Base-by-base conservation (phyloP, 164 flowering plant species). In the Nymphaea colorata region DNA sequence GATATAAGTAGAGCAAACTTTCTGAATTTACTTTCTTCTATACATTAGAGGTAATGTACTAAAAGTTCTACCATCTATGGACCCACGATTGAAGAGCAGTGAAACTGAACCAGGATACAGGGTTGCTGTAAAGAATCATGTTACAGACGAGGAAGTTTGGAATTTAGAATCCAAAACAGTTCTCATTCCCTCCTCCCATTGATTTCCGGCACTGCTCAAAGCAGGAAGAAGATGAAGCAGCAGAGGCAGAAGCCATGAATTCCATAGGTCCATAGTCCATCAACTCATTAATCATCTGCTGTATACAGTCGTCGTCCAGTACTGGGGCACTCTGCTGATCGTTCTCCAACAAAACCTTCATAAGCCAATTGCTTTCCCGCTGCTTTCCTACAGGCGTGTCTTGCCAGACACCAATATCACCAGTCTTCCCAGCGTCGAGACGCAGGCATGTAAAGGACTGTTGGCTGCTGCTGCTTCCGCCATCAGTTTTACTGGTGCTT, bases 321-420 rank as follows among this genome's bases (percentile, higher is more conserved):
- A 12, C 41, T 65, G 67, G 53, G 18, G 10, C 6, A 59, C 59
- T 69, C 57, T 51, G 59, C 41, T 7, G 41, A 17, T 61, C 64
- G 61, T 16, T 75, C 68, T 78, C 83, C 47, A 60, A 67, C 69
- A 77, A 66, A 64, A 68, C 74, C 72, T 80, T 74, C 62, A 76
- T 61, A 2, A 72, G 80, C 87, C 82, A 78, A 71, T 74, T 81
- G 3, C 70, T 59, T 75, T 74, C 80, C 17, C 71, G 64, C 69
- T 64, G 79, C 10, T 6, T 5, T 12, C 44, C 65, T 4, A n/a
- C 45, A 11, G 71, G 70, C 45, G 59, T 79, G 57, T 51, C 57
- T 15, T 51, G 57, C 57, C 57, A 51, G 14, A 51, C 57, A 51
- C 57, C 57, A 51, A 51, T 51, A 8, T 51, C 14, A 51, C 10